Conservation (phyloP, 257 asterid species). For the Primulina eburnea region DNA sequence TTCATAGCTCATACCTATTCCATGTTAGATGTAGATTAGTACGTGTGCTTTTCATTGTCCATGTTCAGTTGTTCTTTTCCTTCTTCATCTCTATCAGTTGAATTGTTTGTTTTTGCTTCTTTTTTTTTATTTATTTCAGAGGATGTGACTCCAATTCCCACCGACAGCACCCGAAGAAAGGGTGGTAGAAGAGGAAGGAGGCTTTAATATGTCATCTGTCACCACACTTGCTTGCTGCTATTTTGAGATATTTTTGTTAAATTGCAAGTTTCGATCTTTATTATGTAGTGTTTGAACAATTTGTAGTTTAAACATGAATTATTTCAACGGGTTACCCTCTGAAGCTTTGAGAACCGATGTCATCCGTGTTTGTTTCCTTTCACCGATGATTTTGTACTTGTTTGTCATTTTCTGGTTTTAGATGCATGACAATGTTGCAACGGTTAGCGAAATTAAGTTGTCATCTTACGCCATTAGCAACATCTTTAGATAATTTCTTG, state of each 20-base stretch:
- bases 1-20: background rate
- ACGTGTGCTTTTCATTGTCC: background rate
- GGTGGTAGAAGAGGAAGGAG: slow-evolving; percentile 80
- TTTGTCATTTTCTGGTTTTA: no score
- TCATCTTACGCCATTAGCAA: background rate
- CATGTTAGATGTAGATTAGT: background rate
- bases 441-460: background rate
- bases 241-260: slow-evolving; percentile 16
- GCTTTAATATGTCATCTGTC: slow-evolving; percentile 31
- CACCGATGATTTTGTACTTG: no score
- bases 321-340: slow-evolving; percentile 25
- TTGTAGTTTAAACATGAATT: slow-evolving; percentile 17
- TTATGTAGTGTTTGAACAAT: slow-evolving; percentile 21
- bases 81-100: background rate
- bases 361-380: background rate
- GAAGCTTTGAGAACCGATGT: background rate
- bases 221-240: slow-evolving; percentile 1
- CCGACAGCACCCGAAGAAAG: slow-evolving; percentile 70
- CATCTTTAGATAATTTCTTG: no score
- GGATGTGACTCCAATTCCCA: slow-evolving; percentile 75
- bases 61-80: background rate
- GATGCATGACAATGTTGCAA: background rate
- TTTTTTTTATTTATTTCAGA: slow-evolving; percentile 30
- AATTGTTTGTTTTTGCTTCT: background rate
- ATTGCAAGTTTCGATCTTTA: slow-evolving; percentile 23